Base-by-base conservation (phyloP, 176 grass and related monocot species). In the Cenchrus fungigraminus region DNA sequence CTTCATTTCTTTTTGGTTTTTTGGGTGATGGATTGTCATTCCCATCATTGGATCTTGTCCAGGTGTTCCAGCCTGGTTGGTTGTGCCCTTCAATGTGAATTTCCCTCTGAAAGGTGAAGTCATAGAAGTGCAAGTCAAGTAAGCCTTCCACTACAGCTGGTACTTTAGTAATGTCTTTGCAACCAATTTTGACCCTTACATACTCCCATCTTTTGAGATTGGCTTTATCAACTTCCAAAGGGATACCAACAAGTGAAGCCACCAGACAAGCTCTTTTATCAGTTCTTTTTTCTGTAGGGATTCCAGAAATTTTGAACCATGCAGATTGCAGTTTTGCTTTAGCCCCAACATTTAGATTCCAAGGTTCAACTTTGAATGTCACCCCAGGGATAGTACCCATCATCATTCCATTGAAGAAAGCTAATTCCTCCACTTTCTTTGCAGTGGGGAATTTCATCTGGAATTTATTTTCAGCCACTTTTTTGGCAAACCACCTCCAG, bases 181-280 rank as follows among this genome's bases (percentile, higher is more conserved):
- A 15, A 0, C 53, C 53, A 16, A 55, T 55, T 16, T 16, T 55
- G 4, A 55, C 53, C 13, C 53, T 55, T 0, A 55, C 53, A 55
- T 55, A 55, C 3, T 55, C 53, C 25, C 2, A 28, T 5, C 22
- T 63, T 0, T 1, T 28, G 0, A 12, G 7, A 12, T 63, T 63
- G 3, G 0, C 3, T 1, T 11, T 28, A 8, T 63, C 60, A 0
- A 28, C 3, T 4, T 28, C 9, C 1, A 63, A 0, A 63, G 22
- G n/a, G 0, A 63, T 8, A 1, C 60, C 60, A 0, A 63, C 60
- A 0, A 28, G 2, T 8, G 60, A 63, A 1, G 9, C 60, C 8
- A 63, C 22, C 8, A 1, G 10, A 4, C 7, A 3, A 3, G 6
- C 8, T 3, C 0, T 63, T 4, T 3, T 0, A 0, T 29, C 3